Evolutionary conservation across 139 green algal species (phyloP).

Genomic region (Chlorella sp.): DNA sequence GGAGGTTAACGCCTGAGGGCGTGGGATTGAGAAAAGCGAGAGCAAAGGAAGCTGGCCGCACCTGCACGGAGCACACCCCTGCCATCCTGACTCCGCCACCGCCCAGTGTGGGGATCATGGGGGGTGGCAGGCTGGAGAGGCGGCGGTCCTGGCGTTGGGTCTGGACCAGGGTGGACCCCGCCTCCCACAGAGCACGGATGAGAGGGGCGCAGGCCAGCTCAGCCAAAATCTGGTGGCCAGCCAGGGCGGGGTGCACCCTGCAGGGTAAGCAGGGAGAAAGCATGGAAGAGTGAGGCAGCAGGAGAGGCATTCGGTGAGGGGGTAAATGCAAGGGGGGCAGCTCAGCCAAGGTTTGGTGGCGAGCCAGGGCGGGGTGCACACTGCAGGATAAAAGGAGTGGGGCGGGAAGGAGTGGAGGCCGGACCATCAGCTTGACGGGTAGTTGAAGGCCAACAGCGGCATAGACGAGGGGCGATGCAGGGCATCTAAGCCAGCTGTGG

Average conservation of each 20-base stretch:
- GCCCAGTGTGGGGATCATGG: constrained; percentile 16
- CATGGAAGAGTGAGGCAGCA: not conserved
- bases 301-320: not conserved
- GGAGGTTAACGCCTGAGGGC: too few species aligned
- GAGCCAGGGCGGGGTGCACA: not conserved
- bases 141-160: not conserved
- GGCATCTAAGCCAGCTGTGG: too few species aligned
- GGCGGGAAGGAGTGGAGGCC: too few species aligned
- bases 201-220: constrained; percentile 2
- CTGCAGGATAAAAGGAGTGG: not conserved
- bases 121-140: constrained; percentile 8
- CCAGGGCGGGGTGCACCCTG: constrained; percentile 14
- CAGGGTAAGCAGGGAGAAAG: not conserved
- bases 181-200: not conserved
- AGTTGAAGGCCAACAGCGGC: too few species aligned
- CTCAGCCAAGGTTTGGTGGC: constrained; percentile 20
- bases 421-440: too few species aligned
- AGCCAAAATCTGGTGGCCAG: constrained; percentile 7
- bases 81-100: not conserved
- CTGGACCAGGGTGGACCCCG: not conserved
- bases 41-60: not conserved
- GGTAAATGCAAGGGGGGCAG: too few species aligned
- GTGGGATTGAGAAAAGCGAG: too few species aligned
- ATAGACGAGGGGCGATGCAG: too few species aligned
- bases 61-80: not conserved